Base-by-base conservation (phyloP, 2,329 filamentous ascomycete species). In the Pseudocercospora eumusae region DNA sequence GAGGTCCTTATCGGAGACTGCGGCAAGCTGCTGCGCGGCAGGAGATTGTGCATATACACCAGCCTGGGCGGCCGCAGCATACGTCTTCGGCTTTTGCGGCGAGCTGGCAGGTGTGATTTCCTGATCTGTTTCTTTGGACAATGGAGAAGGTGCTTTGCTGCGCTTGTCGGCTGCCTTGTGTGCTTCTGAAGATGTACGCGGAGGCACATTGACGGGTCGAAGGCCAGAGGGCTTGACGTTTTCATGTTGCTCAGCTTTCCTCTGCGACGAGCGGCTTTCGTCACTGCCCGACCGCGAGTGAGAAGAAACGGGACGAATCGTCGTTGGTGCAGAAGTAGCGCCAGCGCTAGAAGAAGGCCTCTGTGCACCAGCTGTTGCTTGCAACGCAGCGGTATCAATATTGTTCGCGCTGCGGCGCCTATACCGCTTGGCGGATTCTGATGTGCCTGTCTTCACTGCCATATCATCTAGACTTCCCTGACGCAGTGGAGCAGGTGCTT, bases 401-500 rank as follows among this genome's bases (percentile, higher is more conserved):
- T 86, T 88, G 67, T 91, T 91, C 79, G 96, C 85, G 77, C 92
- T 97, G 68, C 92, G 87, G 73, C 92, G 86, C 69, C 92, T 84
- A 76, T 92, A 89, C 72, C 91, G 84, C 76, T 89, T 92, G 9
- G 87, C 84, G 36, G 89, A 83, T 27, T 93, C 91, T 18, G 84
- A 76, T n/a, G 78, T 74, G 25, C 81, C 75, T 59, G 82, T 80
- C 61, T 81, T 86, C 70, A 91, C 72, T 60, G 87, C 84, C 73
- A 87, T 85, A 69, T 95, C 91, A 75, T 96, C 91, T 53, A 84
- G 83, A 68, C 86, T 88, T 11, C 66, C 62, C 59, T 71, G 66
- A 18, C 71, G 65, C 52, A 67, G 66, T n/a, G 65, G 31, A 20
- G 56, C 57, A 21, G 62, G 64, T 64, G 67, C 62, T 65, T 65